Evolutionary conservation across 1,139 yeast genomes (phyloP).

Genomic region (Taphrina betulina): DNA sequence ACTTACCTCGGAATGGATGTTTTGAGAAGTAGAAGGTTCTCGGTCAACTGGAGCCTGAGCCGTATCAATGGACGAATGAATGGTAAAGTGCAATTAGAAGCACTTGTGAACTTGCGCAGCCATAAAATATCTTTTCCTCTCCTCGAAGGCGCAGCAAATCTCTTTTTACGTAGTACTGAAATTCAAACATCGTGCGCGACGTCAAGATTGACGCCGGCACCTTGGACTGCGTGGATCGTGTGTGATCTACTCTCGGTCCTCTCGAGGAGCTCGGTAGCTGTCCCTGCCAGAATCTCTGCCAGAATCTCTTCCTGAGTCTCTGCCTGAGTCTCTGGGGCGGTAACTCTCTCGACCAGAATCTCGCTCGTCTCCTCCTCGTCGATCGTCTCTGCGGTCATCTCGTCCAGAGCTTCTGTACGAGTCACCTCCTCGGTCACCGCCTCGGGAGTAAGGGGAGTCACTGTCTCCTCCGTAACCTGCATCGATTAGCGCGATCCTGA

Average conservation of each 20-base stretch:
- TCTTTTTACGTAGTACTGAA: no score
- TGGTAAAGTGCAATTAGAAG: no score
- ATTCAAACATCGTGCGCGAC: no score
- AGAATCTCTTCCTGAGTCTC: conserved; percentile 10
- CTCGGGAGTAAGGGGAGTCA: conserved; percentile 33
- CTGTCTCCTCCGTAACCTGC: conserved; percentile 29
- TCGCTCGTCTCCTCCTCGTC: conserved; percentile 30
- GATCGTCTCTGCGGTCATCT: conserved; percentile 22
- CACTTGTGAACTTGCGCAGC: no score
- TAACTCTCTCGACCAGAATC: conserved; percentile 24
- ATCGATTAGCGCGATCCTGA: no score
- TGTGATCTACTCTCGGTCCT: conserved; percentile 18
- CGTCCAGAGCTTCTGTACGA: conserved; percentile 24
- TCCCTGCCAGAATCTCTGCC: conserved; percentile 24
- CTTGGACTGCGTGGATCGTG: no score
- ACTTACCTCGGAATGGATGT: no score
- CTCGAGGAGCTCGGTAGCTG: conserved; percentile 30
- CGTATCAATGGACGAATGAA: no score
- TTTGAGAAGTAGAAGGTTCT: no score
- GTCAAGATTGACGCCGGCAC: no score
- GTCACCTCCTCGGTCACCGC: conserved; percentile 28
- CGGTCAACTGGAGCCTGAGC: no score
- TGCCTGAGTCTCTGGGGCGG: conserved; percentile 24
- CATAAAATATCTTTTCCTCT: neutral
- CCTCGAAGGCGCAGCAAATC: no score